Evolutionary conservation across 2,329 filamentous ascomycete genomes (phyloP).

Genomic region (Sphaerulina musiva): DNA sequence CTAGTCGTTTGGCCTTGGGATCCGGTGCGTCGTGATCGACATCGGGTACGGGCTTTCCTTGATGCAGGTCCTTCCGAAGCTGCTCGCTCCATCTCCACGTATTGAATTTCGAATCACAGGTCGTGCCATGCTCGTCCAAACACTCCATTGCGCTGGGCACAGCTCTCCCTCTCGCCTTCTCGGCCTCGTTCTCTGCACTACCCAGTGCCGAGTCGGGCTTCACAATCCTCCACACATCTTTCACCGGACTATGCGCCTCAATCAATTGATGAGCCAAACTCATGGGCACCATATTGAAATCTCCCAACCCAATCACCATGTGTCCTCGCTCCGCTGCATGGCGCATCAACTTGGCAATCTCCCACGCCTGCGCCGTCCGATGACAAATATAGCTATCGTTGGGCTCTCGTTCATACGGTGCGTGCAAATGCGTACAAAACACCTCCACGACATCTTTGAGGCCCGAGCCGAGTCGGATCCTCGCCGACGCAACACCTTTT

Average conservation of each 20-base stretch:
- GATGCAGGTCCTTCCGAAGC: constrained; percentile 60
- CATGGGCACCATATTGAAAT: constrained; percentile 93
- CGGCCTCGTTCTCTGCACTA: constrained; percentile 59
- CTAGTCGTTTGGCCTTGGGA: constrained; percentile 73
- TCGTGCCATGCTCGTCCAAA: constrained; percentile 71
- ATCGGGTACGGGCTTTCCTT: constrained; percentile 48
- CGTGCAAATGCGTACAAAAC: constrained; percentile 82
- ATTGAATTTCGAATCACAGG: constrained; percentile 79
- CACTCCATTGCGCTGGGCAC: constrained; percentile 74
- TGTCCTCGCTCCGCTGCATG: constrained; percentile 73
- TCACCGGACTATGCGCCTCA: constrained; percentile 67
- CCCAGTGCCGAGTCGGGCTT: constrained; percentile 81
- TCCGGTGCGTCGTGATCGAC: constrained; percentile 63
- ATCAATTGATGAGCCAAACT: constrained; percentile 80
- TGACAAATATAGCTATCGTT: constrained; percentile 85
- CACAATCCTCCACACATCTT: constrained; percentile 76
- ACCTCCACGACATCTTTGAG: constrained; percentile 69
- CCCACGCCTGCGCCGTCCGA: constrained; percentile 88
- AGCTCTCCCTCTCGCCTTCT: constrained; percentile 58
- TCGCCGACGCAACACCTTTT: constrained; percentile 82
- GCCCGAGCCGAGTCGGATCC: constrained; percentile 62
- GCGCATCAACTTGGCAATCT: constrained; percentile 82
- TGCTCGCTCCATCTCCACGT: constrained; percentile 85
- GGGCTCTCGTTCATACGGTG: constrained; percentile 74
- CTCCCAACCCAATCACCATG: constrained; percentile 77